Percentiles rank a stretch among this genome's conserved stretches.
These are phyloP conservation scores for Penicillium brasilianum DNA, from an alignment of 2,329 filamentous ascomycete species.

Conservation along the genomic window DNA sequence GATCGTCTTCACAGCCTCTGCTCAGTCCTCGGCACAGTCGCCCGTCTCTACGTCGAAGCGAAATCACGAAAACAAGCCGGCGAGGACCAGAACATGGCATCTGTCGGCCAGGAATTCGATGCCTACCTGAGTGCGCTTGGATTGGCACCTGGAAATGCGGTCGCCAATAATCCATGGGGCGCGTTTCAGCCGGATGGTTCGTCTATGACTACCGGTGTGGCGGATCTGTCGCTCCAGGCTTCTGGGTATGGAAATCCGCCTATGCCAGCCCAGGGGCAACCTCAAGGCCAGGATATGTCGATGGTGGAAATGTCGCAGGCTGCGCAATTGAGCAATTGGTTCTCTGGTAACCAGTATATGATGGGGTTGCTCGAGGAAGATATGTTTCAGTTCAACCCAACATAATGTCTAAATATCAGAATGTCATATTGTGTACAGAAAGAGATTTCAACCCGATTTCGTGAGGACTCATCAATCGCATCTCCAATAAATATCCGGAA, in stretches of 20 bases:
- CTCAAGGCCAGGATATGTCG: conserved; percentile 25
- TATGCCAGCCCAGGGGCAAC: conserved; percentile 8
- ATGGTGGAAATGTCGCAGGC: conserved; percentile 34
- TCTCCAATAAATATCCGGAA: too few species aligned
- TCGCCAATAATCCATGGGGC: conserved; percentile 6
- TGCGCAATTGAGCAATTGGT: conserved; percentile 67
- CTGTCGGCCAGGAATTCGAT: conserved; percentile 66
- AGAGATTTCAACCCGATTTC: too few species aligned
- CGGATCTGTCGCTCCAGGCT: conserved; percentile 7
- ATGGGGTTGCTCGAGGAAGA: conserved; percentile 69
- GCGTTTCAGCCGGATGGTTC: conserved; percentile 19
- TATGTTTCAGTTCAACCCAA: conserved; percentile 38
- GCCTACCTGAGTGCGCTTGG: conserved; percentile 69
- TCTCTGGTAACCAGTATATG: conserved; percentile 68
- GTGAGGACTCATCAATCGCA: too few species aligned
- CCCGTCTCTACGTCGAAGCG: conserved; percentile 65
- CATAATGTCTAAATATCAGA: too few species aligned
- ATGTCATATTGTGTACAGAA: too few species aligned
- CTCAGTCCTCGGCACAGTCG: conserved; percentile 65
- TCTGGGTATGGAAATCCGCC: conserved; percentile 11
- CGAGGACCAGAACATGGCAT: conserved; percentile 53
- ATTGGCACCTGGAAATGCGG: conserved; percentile 52
- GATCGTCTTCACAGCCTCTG: conserved; percentile 67
- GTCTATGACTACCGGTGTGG: conserved; percentile 4
- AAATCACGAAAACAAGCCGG: conserved; percentile 61